phyloP scores from a whole-genome alignment of 768 basidiomycete species.

The Dioszegia crocea region DNA sequence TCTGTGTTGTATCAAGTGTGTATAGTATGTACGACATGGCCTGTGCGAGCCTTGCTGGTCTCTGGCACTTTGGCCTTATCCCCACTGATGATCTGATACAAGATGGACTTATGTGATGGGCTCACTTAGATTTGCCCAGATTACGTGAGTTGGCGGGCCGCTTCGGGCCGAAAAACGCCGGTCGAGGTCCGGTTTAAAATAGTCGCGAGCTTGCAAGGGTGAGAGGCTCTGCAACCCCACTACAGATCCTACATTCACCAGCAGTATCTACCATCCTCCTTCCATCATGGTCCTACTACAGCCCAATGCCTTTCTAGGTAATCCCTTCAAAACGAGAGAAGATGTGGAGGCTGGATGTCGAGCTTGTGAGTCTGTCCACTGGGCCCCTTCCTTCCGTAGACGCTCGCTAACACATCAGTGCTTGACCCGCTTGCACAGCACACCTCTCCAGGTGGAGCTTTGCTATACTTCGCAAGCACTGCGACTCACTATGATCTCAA shows the following conservation, averaged over 20 bases:
- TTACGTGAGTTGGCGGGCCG: background rate
- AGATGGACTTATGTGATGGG: too few species aligned
- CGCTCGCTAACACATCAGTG: conserved; percentile 46
- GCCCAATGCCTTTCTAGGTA: conserved; percentile 49
- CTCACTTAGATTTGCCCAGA: too few species aligned
- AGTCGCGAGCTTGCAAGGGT: too few species aligned
- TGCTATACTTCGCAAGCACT: conserved; percentile 62
- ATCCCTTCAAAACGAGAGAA: conserved; percentile 61
- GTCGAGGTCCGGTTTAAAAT: too few species aligned
- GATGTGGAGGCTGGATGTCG: conserved; percentile 61
- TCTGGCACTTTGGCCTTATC: too few species aligned
- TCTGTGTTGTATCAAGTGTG: background rate
- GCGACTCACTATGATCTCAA: conserved; percentile 70
- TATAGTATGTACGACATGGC: background rate
- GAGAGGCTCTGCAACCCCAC: too few species aligned
- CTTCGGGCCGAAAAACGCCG: conserved; percentile 8
- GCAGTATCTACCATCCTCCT: too few species aligned
- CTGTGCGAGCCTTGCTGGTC: too few species aligned
- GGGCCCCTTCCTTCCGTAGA: background rate
- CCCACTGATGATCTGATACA: too few species aligned
- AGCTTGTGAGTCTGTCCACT: conserved; percentile 28
- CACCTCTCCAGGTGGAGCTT: conserved; percentile 69
- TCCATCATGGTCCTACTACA: conserved; percentile 33
- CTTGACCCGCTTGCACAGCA: conserved; percentile 65
- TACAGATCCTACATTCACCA: too few species aligned